A percentile compares a stretch with the other conserved stretches of the same genome.
Evolutionary conservation across 345 rosid species (phyloP).

Genomic region (Brassica napus): DNA sequence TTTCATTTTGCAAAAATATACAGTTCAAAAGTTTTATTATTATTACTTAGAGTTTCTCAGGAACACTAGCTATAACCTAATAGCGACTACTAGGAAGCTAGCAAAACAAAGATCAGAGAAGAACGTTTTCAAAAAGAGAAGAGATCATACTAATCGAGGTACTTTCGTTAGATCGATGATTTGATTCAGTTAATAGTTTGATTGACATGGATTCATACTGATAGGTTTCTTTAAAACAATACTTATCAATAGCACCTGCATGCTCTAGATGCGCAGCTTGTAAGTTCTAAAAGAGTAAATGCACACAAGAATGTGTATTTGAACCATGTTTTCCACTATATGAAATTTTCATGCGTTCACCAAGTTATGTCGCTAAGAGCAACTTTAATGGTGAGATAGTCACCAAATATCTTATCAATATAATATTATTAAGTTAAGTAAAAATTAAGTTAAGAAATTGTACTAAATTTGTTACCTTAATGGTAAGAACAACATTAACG

Average conservation of each 20-base stretch:
- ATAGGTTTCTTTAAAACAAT: not conserved
- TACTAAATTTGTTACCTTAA: too few species aligned
- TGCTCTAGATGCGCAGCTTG: conserved; percentile 65
- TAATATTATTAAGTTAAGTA: too few species aligned
- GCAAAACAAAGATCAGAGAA: too few species aligned
- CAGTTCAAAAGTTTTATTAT: not conserved
- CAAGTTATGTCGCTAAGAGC: conserved; percentile 61
- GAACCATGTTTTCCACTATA: conserved; percentile 67
- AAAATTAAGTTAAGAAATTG: too few species aligned
- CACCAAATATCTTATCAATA: too few species aligned
- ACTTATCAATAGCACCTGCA: conserved; percentile 43
- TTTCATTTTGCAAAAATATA: not conserved
- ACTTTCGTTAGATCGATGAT: conserved; percentile 4
- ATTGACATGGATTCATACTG: conserved; percentile 33
- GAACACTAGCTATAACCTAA: too few species aligned
- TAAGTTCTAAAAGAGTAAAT: conserved; percentile 57
- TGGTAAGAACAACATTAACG: too few species aligned
- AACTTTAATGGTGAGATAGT: too few species aligned
- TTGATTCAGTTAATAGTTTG: conserved; percentile 20
- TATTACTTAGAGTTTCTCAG: not conserved
- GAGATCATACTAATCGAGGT: conserved; percentile 15
- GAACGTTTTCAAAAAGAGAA: not conserved
- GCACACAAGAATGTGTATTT: conserved; percentile 63
- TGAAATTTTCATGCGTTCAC: conserved; percentile 51
- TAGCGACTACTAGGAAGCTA: too few species aligned